phyloP scores from a whole-genome alignment of 495 filamentous ascomycete genomes.

The Aspergillus asperescens region DNA sequence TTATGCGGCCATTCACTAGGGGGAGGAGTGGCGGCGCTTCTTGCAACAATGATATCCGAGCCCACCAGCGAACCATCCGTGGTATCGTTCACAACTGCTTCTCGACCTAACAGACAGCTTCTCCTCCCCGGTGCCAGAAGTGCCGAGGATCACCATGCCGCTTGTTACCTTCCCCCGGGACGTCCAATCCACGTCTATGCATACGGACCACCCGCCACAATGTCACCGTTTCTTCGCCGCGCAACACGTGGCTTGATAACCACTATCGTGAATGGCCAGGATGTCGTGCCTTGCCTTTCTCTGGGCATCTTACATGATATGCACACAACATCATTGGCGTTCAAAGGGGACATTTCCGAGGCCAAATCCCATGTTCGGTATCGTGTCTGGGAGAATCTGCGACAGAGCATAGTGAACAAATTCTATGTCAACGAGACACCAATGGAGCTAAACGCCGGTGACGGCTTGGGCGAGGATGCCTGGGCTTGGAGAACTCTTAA shows the following conservation, averaged over 20 bases:
- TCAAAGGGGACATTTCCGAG: constrained; percentile 62
- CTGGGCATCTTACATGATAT: constrained; percentile 72
- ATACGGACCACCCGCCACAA: constrained; percentile 68
- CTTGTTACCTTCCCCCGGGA: constrained; percentile 55
- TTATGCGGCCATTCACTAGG: constrained; percentile 74
- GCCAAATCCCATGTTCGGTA: constrained; percentile 61
- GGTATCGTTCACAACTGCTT: constrained; percentile 51
- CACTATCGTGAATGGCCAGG: constrained; percentile 65
- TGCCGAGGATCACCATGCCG: constrained; percentile 16
- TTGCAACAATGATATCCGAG: constrained; percentile 69
- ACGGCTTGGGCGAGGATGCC: constrained; percentile 56
- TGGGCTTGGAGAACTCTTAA: constrained; percentile 69
- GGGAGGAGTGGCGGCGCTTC: constrained; percentile 66
- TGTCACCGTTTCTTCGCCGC: constrained; percentile 66
- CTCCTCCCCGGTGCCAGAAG: constrained; percentile 35
- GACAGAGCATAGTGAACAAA: constrained; percentile 41
- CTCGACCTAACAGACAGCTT: constrained; percentile 31
- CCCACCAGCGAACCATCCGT: constrained; percentile 47
- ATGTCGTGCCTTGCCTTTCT: constrained; percentile 69
- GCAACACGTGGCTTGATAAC: constrained; percentile 73
- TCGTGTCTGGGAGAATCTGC: constrained; percentile 60
- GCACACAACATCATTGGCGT: constrained; percentile 62
- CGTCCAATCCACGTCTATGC: constrained; percentile 74
- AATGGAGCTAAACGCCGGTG: constrained; percentile 38
- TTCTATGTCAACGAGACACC: constrained; percentile 45